Evolutionary conservation across 2,329 filamentous ascomycete genomes (phyloP).

Genomic region (Beauveria pseudobassiana): DNA sequence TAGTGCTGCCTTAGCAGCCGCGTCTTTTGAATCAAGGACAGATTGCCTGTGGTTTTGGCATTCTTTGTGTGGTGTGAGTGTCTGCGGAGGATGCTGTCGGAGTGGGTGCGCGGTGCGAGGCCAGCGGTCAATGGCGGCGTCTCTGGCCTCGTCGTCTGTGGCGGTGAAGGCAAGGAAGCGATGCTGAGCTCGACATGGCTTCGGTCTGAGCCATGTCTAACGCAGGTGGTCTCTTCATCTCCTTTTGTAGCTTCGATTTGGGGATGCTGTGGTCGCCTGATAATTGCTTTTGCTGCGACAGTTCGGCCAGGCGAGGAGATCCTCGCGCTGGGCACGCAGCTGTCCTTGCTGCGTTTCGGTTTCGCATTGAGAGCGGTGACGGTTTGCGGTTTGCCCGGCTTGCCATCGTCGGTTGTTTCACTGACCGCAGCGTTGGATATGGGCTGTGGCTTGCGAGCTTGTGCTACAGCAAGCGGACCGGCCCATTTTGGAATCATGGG

Average conservation of each 20-base stretch:
- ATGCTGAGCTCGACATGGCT: conserved; percentile 59
- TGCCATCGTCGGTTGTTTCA: conserved; percentile 39
- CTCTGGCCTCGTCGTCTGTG: conserved; percentile 42
- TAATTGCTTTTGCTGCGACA: conserved; percentile 12
- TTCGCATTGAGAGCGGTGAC: conserved; percentile 45
- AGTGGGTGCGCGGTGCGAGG: conserved; percentile 31
- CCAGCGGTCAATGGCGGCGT: conserved; percentile 50
- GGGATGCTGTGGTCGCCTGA: conserved; percentile 18
- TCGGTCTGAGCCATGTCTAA: conserved; percentile 49
- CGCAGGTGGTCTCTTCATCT: conserved; percentile 38
- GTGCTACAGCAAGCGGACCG: conserved; percentile 72
- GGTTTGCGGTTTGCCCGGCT: conserved; percentile 62
- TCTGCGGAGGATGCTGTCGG: conserved; percentile 45
- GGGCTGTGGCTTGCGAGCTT: conserved; percentile 65
- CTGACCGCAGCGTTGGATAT: conserved; percentile 19
- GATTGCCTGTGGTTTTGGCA: conserved; percentile 49
- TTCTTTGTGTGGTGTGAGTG: conserved; percentile 56
- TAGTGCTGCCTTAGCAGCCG: conserved; percentile 72
- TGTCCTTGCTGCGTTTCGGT: conserved; percentile 40
- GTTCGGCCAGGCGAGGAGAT: conserved; percentile 20
- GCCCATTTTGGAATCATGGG: conserved; percentile 72
- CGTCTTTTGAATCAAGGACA: conserved; percentile 61
- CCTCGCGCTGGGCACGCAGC: conserved; percentile 35
- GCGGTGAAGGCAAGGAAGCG: conserved; percentile 55
- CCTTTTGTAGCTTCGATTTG: conserved; percentile 22